Percentiles rank a stretch among this genome's conserved stretches.
Evolutionary conservation across 768 basidiomycete genomes (phyloP).

Genomic region (Trametes sanguinea): DNA sequence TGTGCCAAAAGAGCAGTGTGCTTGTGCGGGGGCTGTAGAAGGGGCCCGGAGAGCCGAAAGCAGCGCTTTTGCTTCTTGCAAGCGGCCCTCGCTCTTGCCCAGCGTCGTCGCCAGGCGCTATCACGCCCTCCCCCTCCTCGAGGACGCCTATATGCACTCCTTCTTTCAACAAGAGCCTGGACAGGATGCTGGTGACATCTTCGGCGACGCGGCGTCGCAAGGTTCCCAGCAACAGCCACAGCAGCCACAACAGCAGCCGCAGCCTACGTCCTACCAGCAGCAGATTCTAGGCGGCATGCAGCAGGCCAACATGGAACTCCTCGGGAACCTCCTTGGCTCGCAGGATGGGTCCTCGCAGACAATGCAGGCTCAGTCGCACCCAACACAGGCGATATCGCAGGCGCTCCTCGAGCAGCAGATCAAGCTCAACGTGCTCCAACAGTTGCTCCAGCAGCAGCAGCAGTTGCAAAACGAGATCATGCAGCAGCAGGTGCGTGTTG

Average conservation of each 20-base stretch:
- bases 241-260: constrained; percentile 6
- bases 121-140: neutral
- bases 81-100: neutral
- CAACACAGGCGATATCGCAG: constrained; percentile 42
- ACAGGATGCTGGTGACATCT: constrained; percentile 24
- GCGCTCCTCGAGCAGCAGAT: constrained; percentile 74
- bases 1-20: neutral
- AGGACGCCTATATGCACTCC: constrained; percentile 26
- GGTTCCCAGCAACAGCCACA: constrained; percentile 23
- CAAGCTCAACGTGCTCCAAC: constrained; percentile 75
- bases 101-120: constrained; percentile 1
- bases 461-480: constrained; percentile 84
- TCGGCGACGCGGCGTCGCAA: constrained; percentile 12
- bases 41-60: neutral
- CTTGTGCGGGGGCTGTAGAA: too few species aligned
- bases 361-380: constrained; percentile 26
- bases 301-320: constrained; percentile 46
- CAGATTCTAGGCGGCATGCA: constrained; percentile 26
- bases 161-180: constrained; percentile 30
- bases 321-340: constrained; percentile 55
- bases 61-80: neutral
- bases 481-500: constrained; percentile 74
- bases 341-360: constrained; percentile 35
- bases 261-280: constrained; percentile 5
- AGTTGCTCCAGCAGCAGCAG: constrained; percentile 74